Evolutionary conservation across 73 alveolate species (phyloP).

Genomic region (Paramecium bursaria): DNA sequence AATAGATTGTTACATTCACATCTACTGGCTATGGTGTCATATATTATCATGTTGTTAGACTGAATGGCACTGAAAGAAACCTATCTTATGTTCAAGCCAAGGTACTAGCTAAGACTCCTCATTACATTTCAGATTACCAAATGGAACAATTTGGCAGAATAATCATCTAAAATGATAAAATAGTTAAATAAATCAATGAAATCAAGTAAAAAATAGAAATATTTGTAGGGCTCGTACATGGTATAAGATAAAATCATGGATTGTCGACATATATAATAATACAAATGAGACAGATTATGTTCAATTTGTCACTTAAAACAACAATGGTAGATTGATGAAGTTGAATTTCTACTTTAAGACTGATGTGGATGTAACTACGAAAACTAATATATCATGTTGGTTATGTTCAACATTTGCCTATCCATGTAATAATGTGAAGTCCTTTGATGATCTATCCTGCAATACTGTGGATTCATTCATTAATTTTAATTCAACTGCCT

Average conservation of each 20-base stretch:
- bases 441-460: slow-evolving; percentile 17
- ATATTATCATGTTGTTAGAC: slow-evolving; percentile 18
- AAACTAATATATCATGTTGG: slow-evolving; percentile 36
- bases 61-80: slow-evolving; percentile 22
- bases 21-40: not conserved
- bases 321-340: slow-evolving; percentile 38
- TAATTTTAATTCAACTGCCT: slow-evolving; percentile 30
- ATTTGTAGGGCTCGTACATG: slow-evolving; percentile 35
- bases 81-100: not conserved
- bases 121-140: slow-evolving; percentile 19
- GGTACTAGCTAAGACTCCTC: not conserved
- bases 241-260: slow-evolving; percentile 53
- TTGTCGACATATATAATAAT: slow-evolving; percentile 3
- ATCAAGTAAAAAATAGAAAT: not conserved
- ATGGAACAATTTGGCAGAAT: slow-evolving; percentile 16
- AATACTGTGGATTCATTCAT: not conserved
- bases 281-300: not conserved
- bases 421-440: slow-evolving; percentile 18
- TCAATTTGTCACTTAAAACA: slow-evolving; percentile 41
- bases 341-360: slow-evolving; percentile 27
- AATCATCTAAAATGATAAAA: not conserved
- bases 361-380: not conserved
- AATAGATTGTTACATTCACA: slow-evolving; percentile 4
- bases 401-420: slow-evolving; percentile 26
- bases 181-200: too few relatives aligned